Evolutionary conservation across 2,329 filamentous ascomycete genomes (phyloP), one percentile per base, ranked within the genome.

Genomic region (Calonectria naviculata): DNA sequence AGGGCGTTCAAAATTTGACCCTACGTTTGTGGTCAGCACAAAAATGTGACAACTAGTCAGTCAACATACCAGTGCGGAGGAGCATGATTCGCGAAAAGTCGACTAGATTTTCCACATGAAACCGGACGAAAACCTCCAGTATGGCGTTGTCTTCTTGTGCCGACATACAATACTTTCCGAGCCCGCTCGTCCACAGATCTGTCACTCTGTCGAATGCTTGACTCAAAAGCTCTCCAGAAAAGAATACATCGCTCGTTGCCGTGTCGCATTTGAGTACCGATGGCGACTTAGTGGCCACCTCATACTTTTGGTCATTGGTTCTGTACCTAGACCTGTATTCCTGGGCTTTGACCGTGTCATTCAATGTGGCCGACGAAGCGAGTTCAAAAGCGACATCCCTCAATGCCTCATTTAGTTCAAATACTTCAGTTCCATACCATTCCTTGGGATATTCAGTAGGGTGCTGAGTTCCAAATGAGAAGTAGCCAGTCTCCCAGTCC

Each of bases 1-100:
- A n/a, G 70, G 71, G n/a, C 73, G 71, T 15, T 74, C 73, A 31
- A 74, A 74, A 54, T 74, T 73, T 6, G 73, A 71, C 7, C 68
- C 71, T 69, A 24, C 21, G 7, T 13, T 58, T 24, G 7, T 19
- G 9, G 56, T 65, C 21, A 71, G 65, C 28, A n/a, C 15, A 5
- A 38, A 3, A 15, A 31, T 28, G 10, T 7, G 17, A 13, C 12
- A 46, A n/a, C 24, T 24, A 15, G 1, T 5, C 42, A 26, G 6
- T 4, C 7, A 19, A 17, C 24, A 42, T 58, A 69, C 70, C 70
- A 10, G 69, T 66, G 5, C 71, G 61, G 3, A 73, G 54, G 34
- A 74, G 66, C 17, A 74, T 68, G 38, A 71, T 65, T 42, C 73
- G 65, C 7, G 68, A 70, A 52, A 73, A 74, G 63, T 73, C 71